Conservation (phyloP, 1,284 basidiomycete genomes). For the Ganoderma resinaceum region DNA sequence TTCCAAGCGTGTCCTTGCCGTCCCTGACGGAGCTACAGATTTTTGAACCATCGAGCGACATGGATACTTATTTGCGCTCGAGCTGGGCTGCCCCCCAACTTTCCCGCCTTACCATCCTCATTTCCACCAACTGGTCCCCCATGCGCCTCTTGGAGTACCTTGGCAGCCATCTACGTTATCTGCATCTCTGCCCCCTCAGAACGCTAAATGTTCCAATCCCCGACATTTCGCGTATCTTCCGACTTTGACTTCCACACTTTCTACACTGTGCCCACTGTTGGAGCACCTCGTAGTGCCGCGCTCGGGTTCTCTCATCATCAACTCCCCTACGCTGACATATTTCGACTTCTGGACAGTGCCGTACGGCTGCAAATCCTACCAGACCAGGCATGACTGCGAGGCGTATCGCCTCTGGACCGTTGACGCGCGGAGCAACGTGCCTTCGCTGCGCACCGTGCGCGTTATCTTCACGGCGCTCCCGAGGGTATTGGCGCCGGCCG, state of each 20-base stretch:
- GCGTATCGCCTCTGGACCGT: neutral
- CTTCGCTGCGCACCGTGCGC: conserved; percentile 4
- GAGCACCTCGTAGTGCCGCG: neutral
- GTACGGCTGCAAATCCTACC: neutral
- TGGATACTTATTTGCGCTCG: neutral
- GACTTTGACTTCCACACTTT: neutral
- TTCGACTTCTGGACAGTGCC: neutral
- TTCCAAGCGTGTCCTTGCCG: neutral
- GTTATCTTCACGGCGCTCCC: neutral
- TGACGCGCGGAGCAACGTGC: neutral
- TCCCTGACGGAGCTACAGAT: neutral
- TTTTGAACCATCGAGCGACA: neutral
- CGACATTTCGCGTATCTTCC: neutral
- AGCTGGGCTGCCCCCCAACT: neutral
- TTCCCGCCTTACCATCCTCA: neutral
- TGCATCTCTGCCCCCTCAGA: neutral
- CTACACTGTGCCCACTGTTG: neutral
- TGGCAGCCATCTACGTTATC: neutral
- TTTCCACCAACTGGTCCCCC: neutral
- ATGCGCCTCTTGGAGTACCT: neutral
- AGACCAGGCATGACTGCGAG: neutral
- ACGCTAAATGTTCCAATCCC: neutral
- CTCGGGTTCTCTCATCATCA: neutral
- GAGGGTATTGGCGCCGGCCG: neutral
- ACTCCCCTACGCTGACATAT: neutral